Evolutionary conservation across 2,329 filamentous ascomycete species (phyloP).

Genomic region (Exophiala sp.): DNA sequence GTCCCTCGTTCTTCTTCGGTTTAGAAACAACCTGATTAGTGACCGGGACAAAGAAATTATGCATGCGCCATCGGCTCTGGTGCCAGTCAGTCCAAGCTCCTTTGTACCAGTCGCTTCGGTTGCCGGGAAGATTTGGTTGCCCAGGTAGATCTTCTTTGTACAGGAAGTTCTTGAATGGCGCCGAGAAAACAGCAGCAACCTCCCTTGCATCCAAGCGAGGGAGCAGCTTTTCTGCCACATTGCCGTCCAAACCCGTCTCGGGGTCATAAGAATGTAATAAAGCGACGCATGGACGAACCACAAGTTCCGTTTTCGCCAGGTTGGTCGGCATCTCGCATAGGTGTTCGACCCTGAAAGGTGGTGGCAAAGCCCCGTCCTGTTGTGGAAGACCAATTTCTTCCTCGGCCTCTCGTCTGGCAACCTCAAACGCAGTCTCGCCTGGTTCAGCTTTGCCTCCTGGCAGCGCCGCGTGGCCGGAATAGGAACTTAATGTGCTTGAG

Average conservation of each 20-base stretch:
- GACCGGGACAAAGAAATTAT: slow-evolving; percentile 87
- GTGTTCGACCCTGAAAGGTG: slow-evolving; percentile 77
- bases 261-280: slow-evolving; percentile 62
- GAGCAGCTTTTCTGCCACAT: slow-evolving; percentile 65
- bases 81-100: slow-evolving; percentile 78
- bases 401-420: slow-evolving; percentile 79
- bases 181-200: slow-evolving; percentile 89
- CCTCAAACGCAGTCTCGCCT: slow-evolving; percentile 61
- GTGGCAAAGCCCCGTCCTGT: slow-evolving; percentile 57
- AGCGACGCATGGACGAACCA: slow-evolving; percentile 69
- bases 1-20: slow-evolving; percentile 43
- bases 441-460: slow-evolving; percentile 64
- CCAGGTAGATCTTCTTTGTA: slow-evolving; percentile 51
- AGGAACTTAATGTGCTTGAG: slow-evolving; percentile 53
- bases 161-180: slow-evolving; percentile 79
- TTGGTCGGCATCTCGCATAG: slow-evolving; percentile 76
- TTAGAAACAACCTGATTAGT: slow-evolving; percentile 62
- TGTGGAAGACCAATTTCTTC: slow-evolving; percentile 85
- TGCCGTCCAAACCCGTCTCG: slow-evolving; percentile 38
- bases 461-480: slow-evolving; percentile 79
- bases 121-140: slow-evolving; percentile 37
- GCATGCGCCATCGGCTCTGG: slow-evolving; percentile 71
- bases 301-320: slow-evolving; percentile 66
- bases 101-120: slow-evolving; percentile 69
- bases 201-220: slow-evolving; percentile 81